A percentile compares a stretch with the other conserved stretches of the same genome.
Conservation (phyloP, 208 protist species). For the Entamoeba histolytica region DNA sequence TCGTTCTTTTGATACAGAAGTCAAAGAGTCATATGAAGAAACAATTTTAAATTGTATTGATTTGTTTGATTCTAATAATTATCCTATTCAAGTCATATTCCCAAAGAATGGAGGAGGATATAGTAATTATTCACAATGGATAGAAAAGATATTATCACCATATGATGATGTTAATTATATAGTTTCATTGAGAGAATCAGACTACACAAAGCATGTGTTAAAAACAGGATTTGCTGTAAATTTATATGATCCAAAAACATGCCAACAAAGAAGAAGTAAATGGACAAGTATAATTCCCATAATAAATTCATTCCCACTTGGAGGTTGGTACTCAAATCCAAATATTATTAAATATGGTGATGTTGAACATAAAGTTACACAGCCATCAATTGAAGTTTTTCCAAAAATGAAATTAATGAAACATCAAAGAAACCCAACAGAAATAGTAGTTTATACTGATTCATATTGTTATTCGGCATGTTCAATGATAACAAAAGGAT, state of each 20-base stretch:
- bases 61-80: not conserved
- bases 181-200: not conserved
- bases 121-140: not conserved
- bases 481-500: not conserved
- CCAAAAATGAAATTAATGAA: not conserved
- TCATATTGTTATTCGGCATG: not conserved
- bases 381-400: not conserved
- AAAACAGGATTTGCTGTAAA: not conserved
- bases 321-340: not conserved
- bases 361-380: not conserved
- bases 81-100: not conserved
- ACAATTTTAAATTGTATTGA: not conserved
- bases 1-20: not conserved
- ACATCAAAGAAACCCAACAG: not conserved
- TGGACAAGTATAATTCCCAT: not conserved
- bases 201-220: not conserved
- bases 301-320: not conserved
- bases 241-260: not conserved
- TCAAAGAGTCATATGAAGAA: not conserved
- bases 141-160: not conserved
- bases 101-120: not conserved
- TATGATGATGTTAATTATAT: not conserved
- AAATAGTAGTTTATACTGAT: not conserved
- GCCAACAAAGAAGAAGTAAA: not conserved
- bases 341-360: not conserved